phyloP scores from a whole-genome alignment of 2,329 filamentous ascomycete genomes.

The Claviceps citrina region DNA sequence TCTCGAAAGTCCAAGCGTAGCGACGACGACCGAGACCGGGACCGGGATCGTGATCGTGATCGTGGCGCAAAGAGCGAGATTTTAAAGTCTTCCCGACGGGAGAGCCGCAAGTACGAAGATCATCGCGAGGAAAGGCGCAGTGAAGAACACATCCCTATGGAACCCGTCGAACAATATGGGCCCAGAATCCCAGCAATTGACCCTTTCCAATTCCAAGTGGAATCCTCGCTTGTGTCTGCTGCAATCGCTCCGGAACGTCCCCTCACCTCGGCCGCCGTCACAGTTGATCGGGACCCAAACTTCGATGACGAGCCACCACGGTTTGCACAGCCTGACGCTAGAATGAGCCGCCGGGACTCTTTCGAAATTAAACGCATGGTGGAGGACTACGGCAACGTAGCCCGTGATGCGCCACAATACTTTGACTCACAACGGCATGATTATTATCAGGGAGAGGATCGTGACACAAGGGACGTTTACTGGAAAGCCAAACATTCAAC shows the following conservation, averaged over 20 bases:
- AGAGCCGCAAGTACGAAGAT: slow-evolving; percentile 12
- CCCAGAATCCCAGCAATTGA: slow-evolving; percentile 22
- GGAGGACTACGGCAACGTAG: slow-evolving; percentile 15
- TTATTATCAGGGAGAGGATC: slow-evolving; percentile 24
- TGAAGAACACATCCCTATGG: slow-evolving; percentile 15
- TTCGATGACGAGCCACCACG: slow-evolving; percentile 25
- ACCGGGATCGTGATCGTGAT: slow-evolving; percentile 15
- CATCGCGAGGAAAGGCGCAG: slow-evolving; percentile 12
- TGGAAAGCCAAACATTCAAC: slow-evolving; percentile 33
- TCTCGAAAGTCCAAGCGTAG: slow-evolving; percentile 10
- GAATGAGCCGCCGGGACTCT: slow-evolving; percentile 34
- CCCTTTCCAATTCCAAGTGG: slow-evolving; percentile 44
- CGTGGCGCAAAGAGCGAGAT: slow-evolving; percentile 15
- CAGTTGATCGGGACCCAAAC: slow-evolving; percentile 37
- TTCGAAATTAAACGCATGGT: slow-evolving; percentile 28
- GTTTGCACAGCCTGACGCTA: slow-evolving; percentile 15
- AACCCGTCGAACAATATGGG: slow-evolving; percentile 4
- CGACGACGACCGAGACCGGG: slow-evolving; percentile 14
- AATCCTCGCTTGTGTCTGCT: slow-evolving; percentile 16
- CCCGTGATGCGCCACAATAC: slow-evolving; percentile 8
- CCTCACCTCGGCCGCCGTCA: slow-evolving; percentile 35
- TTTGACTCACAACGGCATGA: slow-evolving; percentile 12
- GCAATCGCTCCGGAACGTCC: slow-evolving; percentile 17
- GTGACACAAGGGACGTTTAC: slow-evolving; percentile 28
- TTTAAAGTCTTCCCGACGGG: slow-evolving; percentile 11